Conservation (phyloP, 176 grass and related monocot species). For the Ananas comosus region DNA sequence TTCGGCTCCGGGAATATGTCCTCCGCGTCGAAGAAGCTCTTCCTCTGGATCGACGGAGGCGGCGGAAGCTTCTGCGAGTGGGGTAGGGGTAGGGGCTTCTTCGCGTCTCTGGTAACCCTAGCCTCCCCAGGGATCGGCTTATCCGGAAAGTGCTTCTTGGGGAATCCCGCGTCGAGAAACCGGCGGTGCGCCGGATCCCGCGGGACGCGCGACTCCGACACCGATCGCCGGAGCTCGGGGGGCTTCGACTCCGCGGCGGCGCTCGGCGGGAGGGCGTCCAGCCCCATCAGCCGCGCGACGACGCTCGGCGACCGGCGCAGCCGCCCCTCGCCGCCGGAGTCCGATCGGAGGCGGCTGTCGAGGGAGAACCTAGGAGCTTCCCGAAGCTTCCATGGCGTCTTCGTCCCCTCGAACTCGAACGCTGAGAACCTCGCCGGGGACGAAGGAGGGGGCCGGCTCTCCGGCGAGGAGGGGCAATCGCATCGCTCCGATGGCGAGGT, state of each 20-base stretch:
- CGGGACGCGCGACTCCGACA: constrained; percentile 26
- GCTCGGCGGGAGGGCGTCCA: constrained; percentile 27
- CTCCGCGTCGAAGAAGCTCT: constrained; percentile 24
- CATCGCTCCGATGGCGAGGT: constrained; percentile 27
- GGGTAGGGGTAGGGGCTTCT: neutral
- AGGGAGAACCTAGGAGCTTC: constrained; percentile 27
- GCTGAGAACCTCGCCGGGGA: neutral
- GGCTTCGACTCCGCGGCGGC: constrained; percentile 1
- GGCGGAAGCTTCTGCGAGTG: neutral
- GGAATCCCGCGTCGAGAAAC: constrained; percentile 22
- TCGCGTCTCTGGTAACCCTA: neutral
- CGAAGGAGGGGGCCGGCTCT: neutral
- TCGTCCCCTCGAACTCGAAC: constrained; percentile 7
- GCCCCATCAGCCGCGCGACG: constrained; percentile 37
- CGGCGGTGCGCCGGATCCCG: constrained; percentile 19
- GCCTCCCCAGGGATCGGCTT: neutral
- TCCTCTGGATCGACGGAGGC: constrained; percentile 18
- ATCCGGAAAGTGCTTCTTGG: constrained; percentile 15
- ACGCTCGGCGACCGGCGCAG: constrained; percentile 31
- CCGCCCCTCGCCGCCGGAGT: constrained; percentile 15
- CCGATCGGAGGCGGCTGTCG: constrained; percentile 20
- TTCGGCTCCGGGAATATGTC: constrained; percentile 32
- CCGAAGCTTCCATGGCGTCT: constrained; percentile 20
- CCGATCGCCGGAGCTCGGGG: constrained; percentile 23
- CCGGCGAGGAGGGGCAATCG: constrained; percentile 2